Base-by-base conservation (phyloP, 441 rosid species). In the Lepidium campestre region DNA sequence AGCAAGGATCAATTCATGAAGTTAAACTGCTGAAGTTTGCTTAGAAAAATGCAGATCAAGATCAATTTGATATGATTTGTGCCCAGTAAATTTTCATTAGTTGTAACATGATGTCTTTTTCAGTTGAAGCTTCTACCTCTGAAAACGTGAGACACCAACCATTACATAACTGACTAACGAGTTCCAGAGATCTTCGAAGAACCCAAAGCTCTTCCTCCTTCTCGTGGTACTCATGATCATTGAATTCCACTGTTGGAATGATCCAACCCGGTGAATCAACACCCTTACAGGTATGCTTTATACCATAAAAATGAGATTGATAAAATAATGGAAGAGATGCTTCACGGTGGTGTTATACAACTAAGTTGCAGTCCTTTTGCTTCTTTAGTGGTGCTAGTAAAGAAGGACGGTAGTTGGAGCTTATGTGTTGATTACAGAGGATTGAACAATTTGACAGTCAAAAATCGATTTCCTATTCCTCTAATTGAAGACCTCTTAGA, bases 101-200 rank as follows among this genome's bases (percentile, higher is more conserved):
- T 5, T 8, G 23, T 3, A 22, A 22, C 2, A 22, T 22, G 23
- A 22, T 22, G 23, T 22, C 23, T 1, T 22, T 22, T 22, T 22
- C 6, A 5, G 9, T 8, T 1, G 6, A 5, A 5, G 35, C 35
- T 31, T 8, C 7, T 8, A 31, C 35, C 2, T 5, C 6, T 5
- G 35, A 31, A 31, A 31, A 31, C 35, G 4, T 8, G 9, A 5
- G 1, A 6, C 2, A 5, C 35, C 6, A 31, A 1, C 9, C 1
- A 8, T 31, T 0, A 0, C 7, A 7, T 1, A 17, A 7, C 0
- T 6, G 3, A 1, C 2, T 15, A 1, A 0, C 1, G 1, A 1
- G 11, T 42, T 44, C 8, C 11, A 0, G 47, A 42, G 2, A 17
- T 42, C 1, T 42, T 42, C 9, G 47, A 42, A 7, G 47, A 42